Base-by-base conservation (phyloP, 1,284 basidiomycete genomes). In the Takashimella tepidaria region DNA sequence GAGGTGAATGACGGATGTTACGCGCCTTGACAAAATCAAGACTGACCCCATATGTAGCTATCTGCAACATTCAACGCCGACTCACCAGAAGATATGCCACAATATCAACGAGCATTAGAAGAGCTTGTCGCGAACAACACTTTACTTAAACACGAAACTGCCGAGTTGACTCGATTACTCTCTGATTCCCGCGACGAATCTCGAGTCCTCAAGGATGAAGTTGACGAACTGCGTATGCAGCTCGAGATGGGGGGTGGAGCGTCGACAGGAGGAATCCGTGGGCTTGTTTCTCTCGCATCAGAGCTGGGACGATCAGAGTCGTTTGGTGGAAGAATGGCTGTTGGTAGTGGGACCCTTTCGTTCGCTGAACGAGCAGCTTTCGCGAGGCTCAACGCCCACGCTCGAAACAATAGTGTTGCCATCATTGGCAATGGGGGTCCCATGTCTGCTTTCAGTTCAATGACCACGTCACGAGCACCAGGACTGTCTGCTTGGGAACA, bases 41-140 rank as follows among this genome's bases (percentile, higher is more conserved):
- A n/a, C n/a, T n/a, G n/a, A n/a, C n/a, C n/a, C n/a, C n/a, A n/a
- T 5, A 11, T 41, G 20, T 53, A 67, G 64, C 59, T 71, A 8
- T 72, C 66, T 0, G 62, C 65, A 23, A 69, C 66, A 6, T 69
- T 70, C 57, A 54, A 59, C 5, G 49, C 63, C n/a, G 60, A 67
- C 0, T 56, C 59, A 3, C 70, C 72, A 2, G 50, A 64, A 11
- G 70, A 72, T 22, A 61, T 60, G 42, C 72, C 74, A 2, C 72
- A 76, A 56, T 72, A 75, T 43, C 70, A 73, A 27, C 79, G 81
- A 54, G 83, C 90, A 5, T 77, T 93, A 6, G 88, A 91, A 68
- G 84, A 85, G 12, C 78, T 93, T 13, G 88, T 92, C 8, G 83
- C 84, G 25, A 86, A 89, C 66, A 92, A 92, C 64, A 87, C 92